Conservation (phyloP, 1,284 basidiomycete genomes). For the Farysia itapuensis region DNA sequence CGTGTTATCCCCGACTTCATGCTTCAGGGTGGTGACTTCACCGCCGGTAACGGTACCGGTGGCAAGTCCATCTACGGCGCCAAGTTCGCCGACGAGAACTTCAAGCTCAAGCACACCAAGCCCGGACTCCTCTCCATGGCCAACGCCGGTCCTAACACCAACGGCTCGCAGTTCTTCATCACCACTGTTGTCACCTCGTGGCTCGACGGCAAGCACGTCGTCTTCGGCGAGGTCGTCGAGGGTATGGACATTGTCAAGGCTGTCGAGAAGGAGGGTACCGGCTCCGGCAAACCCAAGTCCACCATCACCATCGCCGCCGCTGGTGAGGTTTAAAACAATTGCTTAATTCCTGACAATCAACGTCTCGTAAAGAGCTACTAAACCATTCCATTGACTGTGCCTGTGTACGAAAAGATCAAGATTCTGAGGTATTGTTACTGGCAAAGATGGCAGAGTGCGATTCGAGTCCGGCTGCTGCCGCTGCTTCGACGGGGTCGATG, state of each 20-base stretch:
- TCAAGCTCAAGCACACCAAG: constrained; percentile 51
- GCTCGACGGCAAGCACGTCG: constrained; percentile 89
- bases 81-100: constrained; percentile 54
- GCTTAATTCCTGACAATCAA: no score
- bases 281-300: constrained; percentile 49
- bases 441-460: neutral
- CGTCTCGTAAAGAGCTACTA: no score
- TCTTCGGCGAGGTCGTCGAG: constrained; percentile 77
- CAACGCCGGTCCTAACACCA: constrained; percentile 63
- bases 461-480: neutral
- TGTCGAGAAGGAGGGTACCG: constrained; percentile 51
- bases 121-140: constrained; percentile 52
- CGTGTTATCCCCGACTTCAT: constrained; percentile 70
- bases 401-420: no score
- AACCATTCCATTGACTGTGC: no score
- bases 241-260: constrained; percentile 57
- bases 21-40: constrained; percentile 59
- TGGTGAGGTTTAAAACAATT: constrained; percentile 54
- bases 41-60: constrained; percentile 56
- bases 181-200: constrained; percentile 63
- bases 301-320: constrained; percentile 56
- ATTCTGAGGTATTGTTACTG: no score
- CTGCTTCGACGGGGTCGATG: neutral
- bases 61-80: constrained; percentile 58
- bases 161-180: constrained; percentile 59